A percentile compares a stretch with the other conserved stretches of the same genome.
These are phyloP conservation scores for Acmispon strigosus DNA, from an alignment of 306 rosid species.

Conservation along the genomic window DNA sequence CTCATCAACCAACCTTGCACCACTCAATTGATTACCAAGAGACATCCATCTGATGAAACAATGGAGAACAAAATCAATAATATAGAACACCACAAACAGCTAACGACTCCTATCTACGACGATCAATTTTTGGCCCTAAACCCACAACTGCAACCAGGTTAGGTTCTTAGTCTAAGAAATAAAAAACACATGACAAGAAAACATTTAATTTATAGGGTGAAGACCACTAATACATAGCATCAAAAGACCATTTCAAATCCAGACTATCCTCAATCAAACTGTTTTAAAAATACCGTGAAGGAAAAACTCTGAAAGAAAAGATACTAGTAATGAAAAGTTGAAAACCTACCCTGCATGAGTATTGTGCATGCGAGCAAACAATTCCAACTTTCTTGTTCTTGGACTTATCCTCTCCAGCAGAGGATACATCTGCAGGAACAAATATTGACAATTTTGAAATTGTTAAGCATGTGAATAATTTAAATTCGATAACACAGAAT, in stretches of 20 bases:
- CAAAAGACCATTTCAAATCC: background rate
- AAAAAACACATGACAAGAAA: background rate
- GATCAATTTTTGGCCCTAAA: background rate
- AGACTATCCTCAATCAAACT: background rate
- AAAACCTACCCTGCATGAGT: constrained; percentile 90
- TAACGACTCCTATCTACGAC: background rate
- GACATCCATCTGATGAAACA: constrained; percentile 83
- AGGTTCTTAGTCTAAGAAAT: background rate
- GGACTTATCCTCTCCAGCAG: constrained; percentile 98
- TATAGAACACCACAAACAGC: background rate
- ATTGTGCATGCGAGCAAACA: constrained; percentile 99
- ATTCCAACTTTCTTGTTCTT: constrained; percentile 90
- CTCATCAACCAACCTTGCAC: constrained; percentile 88
- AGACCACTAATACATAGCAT: background rate
- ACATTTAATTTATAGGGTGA: background rate
- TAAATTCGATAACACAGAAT: background rate
- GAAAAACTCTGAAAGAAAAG: background rate
- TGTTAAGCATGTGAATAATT: background rate
- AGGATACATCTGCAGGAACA: constrained; percentile 76
- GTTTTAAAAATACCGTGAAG: background rate
- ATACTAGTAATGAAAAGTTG: background rate
- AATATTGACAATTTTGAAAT: background rate
- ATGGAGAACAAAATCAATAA: constrained; percentile 5
- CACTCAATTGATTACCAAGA: constrained; percentile 87
- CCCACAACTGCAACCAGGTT: constrained; percentile 4